Evolutionary conservation across 306 rosid genomes (phyloP), one percentile per base, ranked within the genome.

Genomic region (Lotus japonicus): DNA sequence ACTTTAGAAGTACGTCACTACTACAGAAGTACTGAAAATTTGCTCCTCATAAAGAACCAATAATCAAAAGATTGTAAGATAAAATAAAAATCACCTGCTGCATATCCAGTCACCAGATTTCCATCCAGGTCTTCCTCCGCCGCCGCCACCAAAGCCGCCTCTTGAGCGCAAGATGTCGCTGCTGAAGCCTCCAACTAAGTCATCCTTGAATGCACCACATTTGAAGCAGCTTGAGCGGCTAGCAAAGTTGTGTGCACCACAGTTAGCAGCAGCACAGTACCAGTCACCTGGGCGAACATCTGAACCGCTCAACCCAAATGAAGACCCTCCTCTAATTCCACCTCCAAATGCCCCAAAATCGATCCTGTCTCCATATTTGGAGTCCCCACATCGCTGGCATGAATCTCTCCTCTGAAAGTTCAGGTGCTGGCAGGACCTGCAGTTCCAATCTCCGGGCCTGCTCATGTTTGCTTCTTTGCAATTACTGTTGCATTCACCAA

Each of bases 41-140:
- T 31, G 36, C 36, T 31, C n/a, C n/a, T 2, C 1, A 31, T 0
- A 31, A 7, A 31, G 36, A 67, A 72, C 21, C 36, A 71, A 80
- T 21, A 35, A 70, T 70, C 56, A 69, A 39, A 74, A 72, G 64
- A 49, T 21, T 12, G 9, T 3, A 36, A 70, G 10, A 44, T 6
- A 23, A 45, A 60, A 59, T 36, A 7, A 43, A 70, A 31, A 31
- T 31, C 36, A 89, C 99, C 97, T 87, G 82, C n/a, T 84, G 68
- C 99, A 94, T 74, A 94, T 90, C 99, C 99, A 94, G 18, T 94
- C 99, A 9, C 99, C 99, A 15, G 99, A 94, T 68, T 90, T 94
- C 99, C 99, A 90, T 21, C 92, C 95, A 21, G 97, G 95, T 70
- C 91, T 78, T 7, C 79, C 77, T 12, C 71, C 70, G 1, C 75